phyloP scores from a whole-genome alignment of 352 stramenopile species.

The Phytopythium sindhum region DNA sequence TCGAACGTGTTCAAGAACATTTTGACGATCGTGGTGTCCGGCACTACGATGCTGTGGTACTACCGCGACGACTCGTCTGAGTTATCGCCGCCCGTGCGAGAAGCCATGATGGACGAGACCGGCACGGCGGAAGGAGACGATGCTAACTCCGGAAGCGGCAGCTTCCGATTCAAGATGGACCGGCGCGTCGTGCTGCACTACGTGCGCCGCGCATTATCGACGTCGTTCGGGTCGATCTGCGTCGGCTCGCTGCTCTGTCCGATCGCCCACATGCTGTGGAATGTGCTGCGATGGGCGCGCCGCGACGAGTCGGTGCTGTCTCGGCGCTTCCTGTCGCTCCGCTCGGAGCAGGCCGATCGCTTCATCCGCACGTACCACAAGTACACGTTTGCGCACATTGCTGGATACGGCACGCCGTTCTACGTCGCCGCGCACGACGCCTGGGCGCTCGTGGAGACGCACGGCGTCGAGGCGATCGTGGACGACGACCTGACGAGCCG shows the following conservation, averaged over 20 bases:
- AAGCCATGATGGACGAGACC: conserved; percentile 40
- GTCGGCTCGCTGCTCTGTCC: conserved; percentile 79
- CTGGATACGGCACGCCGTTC: conserved; percentile 78
- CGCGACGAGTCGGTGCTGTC: conserved; percentile 69
- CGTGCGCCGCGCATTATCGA: conserved; percentile 53
- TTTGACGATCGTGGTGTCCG: conserved; percentile 72
- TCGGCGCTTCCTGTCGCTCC: conserved; percentile 51
- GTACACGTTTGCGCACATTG: conserved; percentile 82
- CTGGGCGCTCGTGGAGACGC: conserved; percentile 74
- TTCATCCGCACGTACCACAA: conserved; percentile 88
- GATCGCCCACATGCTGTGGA: conserved; percentile 75
- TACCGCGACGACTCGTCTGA: conserved; percentile 72
- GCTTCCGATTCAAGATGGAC: conserved; percentile 23
- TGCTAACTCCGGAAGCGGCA: conserved; percentile 6
- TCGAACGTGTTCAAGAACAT: conserved; percentile 87
- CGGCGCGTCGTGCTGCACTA: conserved; percentile 72
- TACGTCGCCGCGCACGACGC: conserved; percentile 73
- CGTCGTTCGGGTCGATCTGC: conserved; percentile 81
- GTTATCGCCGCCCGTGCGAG: conserved; percentile 34
- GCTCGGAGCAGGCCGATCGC: conserved; percentile 57
- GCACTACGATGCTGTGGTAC: conserved; percentile 85
- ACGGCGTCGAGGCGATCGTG: conserved; percentile 81
- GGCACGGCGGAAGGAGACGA: conserved; percentile 14
- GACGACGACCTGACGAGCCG: conserved; percentile 83
- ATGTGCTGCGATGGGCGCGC: conserved; percentile 65